These are phyloP conservation scores for Saturnispora zaruensis DNA, from an alignment of 805 yeast genomes.

Conservation along the genomic window DNA sequence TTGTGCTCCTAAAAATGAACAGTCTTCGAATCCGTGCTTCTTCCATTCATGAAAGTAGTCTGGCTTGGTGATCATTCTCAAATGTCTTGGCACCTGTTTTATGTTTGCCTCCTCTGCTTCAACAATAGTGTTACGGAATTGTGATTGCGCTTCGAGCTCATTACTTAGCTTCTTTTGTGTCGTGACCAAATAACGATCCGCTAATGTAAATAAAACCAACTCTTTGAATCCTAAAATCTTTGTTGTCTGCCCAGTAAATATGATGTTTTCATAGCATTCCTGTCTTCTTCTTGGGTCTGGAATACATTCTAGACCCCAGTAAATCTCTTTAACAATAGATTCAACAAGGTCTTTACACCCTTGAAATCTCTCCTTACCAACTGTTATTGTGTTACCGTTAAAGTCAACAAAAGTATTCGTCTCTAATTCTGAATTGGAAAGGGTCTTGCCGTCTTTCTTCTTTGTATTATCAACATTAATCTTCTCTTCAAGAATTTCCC, in stretches of 20 bases:
- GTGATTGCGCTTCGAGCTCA: constrained; percentile 15
- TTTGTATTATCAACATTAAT: constrained; percentile 11
- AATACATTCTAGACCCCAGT: constrained; percentile 43
- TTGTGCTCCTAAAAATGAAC: constrained; percentile 77
- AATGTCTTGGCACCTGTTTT: constrained; percentile 71
- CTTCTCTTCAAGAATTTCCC: constrained; percentile 33
- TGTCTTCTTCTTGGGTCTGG: constrained; percentile 61
- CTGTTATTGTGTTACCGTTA: constrained; percentile 44
- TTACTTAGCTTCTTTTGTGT: constrained; percentile 3
- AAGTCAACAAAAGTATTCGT: constrained; percentile 61
- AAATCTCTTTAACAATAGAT: constrained; percentile 45
- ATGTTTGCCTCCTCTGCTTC: constrained; percentile 22
- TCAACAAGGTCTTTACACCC: constrained; percentile 60
- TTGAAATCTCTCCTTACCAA: constrained; percentile 87
- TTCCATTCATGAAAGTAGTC: constrained; percentile 97
- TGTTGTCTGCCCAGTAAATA: constrained; percentile 72
- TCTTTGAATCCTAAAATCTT: constrained; percentile 70
- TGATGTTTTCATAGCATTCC: constrained; percentile 76
- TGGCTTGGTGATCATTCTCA: constrained; percentile 63
- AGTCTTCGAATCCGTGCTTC: constrained; percentile 65
- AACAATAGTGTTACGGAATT: constrained; percentile 26
- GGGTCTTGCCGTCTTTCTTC: constrained; percentile 5
- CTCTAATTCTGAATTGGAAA: constrained; percentile 60
- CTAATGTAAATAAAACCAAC: constrained; percentile 50
- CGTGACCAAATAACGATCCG: constrained; percentile 21